Evolutionary conservation across 2,329 filamentous ascomycete genomes (phyloP), one percentile per base, ranked within the genome.

Genomic region (Sporothrix dimorphospora): DNA sequence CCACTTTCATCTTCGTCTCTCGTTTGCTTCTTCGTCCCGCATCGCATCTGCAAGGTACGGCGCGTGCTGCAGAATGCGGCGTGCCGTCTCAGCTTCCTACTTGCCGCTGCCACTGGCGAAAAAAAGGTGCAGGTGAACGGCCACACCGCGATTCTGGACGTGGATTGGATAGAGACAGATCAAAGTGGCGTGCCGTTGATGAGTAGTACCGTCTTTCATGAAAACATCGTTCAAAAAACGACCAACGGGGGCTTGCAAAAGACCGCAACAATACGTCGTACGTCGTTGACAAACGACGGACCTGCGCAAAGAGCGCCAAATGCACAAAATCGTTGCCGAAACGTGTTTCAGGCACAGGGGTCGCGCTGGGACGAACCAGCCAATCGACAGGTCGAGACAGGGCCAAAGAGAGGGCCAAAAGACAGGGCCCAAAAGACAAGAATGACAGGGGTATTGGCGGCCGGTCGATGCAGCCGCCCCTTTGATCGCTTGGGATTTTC

Each of bases 291-390:
- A 34, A 6, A 34, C 30, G 30, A 34, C 30, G 3, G 30, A 34
- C 30, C 21, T 65, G 61, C 40, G 42, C 63, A 47, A 49, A 66
- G 14, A 47, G 42, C 59, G 21, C 21, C 38, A 27, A 27, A 14
- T 45, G 59, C 21, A 65, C 40, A 34, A 34, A 30, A 49, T 49
- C 42, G 42, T 7, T 21, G 14, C 51, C 38, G 51, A 69, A 30
- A 69, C 67, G 67, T 69, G 67, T 69, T 69, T 69, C 67, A 69
- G 67, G 16, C 47, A 19, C n/a, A 57, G n/a, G 65, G 65, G 59
- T 68, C 30, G 47, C 24, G 65, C 65, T 40, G 21, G 38, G 51
- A 55, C 30, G 6, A 45, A 27, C 34, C n/a, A 14, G 34, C 67
- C 49, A 69, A 59, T n/a, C 38, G 51, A 69, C 21, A n/a, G 38